Percentiles rank a stretch among this genome's conserved stretches.
These are phyloP conservation scores for Acanthochlamys bracteata DNA, from an alignment of 106 monocot species.

Conservation along the genomic window DNA sequence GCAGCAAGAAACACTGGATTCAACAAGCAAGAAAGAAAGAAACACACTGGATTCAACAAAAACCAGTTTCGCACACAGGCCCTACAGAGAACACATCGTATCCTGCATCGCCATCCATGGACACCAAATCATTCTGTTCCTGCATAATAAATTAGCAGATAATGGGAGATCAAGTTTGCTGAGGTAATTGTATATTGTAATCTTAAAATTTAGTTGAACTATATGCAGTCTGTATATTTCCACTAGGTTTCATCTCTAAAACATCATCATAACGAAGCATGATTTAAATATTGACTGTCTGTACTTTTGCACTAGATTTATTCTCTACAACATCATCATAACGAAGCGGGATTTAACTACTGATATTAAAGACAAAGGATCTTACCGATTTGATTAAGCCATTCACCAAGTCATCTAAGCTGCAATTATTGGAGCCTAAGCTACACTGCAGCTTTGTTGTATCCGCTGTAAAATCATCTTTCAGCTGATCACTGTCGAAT, in stretches of 20 bases:
- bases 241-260: neutral
- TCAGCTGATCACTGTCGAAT: constrained; percentile 10
- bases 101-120: neutral
- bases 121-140: constrained; percentile 3
- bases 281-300: neutral
- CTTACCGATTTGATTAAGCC: constrained; percentile 60
- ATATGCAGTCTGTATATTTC: neutral
- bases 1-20: too few species aligned
- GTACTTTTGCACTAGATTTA: neutral
- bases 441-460: constrained; percentile 30
- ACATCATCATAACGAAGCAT: neutral
- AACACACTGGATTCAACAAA: too few species aligned
- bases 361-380: neutral
- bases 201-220: too few species aligned
- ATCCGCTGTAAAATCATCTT: constrained; percentile 20
- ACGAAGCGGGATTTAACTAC: too few species aligned
- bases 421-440: constrained; percentile 34
- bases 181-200: too few species aligned
- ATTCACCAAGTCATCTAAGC: constrained; percentile 53
- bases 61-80: too few species aligned
- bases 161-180: neutral
- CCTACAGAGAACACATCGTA: neutral
- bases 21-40: too few species aligned
- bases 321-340: neutral
- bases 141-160: neutral